A percentile compares a stretch with the other conserved stretches of the same genome.
Evolutionary conservation across 2,329 filamentous ascomycete species (phyloP).

Genomic region (Ascochyta pisi): DNA sequence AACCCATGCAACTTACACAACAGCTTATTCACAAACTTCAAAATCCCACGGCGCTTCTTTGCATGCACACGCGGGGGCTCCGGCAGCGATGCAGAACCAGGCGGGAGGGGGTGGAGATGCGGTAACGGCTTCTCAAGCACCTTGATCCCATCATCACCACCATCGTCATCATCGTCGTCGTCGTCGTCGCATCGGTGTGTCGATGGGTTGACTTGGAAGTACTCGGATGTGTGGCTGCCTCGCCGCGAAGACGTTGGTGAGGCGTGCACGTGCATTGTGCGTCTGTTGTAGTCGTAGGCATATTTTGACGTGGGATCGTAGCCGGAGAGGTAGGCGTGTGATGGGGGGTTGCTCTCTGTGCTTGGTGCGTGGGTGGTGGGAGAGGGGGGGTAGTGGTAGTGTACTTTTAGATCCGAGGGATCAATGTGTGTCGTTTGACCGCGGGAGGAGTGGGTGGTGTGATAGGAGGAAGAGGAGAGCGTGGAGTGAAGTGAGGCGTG

Average conservation of each 20-base stretch:
- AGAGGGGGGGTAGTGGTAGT: not conserved
- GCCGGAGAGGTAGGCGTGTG: conserved; percentile 11
- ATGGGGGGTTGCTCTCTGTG: not conserved
- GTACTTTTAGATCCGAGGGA: not conserved
- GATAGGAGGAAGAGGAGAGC: not conserved
- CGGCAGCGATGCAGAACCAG: not conserved
- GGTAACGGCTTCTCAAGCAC: not conserved
- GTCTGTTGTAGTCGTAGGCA: conserved; percentile 28
- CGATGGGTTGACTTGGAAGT: not conserved
- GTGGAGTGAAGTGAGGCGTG: not conserved
- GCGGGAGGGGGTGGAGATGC: not conserved
- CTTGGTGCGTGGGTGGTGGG: not conserved
- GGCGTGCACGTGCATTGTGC: conserved; percentile 23
- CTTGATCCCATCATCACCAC: not conserved
- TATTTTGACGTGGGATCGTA: conserved; percentile 19
- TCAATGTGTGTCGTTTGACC: not conserved
- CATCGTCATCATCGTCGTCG: no score
- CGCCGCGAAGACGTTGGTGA: not conserved
- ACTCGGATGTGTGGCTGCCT: not conserved
- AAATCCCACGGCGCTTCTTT: conserved; percentile 9
- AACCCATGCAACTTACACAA: conserved; percentile 17
- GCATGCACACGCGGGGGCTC: not conserved
- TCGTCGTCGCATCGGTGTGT: not conserved
- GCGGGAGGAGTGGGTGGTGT: not conserved
- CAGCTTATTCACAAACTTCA: conserved; percentile 19